Conservation (phyloP, 176 grass and related monocot genomes). For the Oryza officinalis region DNA sequence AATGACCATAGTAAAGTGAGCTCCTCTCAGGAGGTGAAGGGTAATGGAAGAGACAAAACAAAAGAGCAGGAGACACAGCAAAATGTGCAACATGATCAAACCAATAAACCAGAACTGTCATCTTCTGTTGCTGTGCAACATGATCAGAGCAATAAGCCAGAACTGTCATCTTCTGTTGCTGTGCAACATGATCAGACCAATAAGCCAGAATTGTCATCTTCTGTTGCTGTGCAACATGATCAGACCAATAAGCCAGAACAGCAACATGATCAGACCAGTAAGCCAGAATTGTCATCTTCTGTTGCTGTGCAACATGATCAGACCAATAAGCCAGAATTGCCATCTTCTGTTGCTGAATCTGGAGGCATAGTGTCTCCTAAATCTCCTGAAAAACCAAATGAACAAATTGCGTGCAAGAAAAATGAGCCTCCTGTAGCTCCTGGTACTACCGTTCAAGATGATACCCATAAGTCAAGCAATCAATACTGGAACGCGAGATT, state of each 20-base stretch:
- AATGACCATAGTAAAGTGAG: conserved; percentile 57
- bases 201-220: conserved; percentile 33
- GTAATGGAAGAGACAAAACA: conserved; percentile 36
- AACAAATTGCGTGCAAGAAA: conserved; percentile 22
- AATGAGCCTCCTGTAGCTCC: conserved; percentile 30
- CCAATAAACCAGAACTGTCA: conserved; percentile 34
- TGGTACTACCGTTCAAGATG: conserved; percentile 10
- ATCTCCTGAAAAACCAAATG: conserved; percentile 32
- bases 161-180: conserved; percentile 19
- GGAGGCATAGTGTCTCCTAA: conserved; percentile 10
- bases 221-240: conserved; percentile 25
- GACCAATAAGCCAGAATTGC: conserved; percentile 30
- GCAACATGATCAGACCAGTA: conserved; percentile 25
- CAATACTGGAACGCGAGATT: conserved; percentile 76
- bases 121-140: conserved; percentile 26
- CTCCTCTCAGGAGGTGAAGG: conserved; percentile 53
- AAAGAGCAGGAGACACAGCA: conserved; percentile 36
- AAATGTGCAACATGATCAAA: conserved; percentile 45
- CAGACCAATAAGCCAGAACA: conserved; percentile 39
- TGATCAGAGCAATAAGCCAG: conserved; percentile 35
- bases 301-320: conserved; percentile 36
- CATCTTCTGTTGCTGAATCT: conserved; percentile 28
- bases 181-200: conserved; percentile 24
- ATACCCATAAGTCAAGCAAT: conserved; percentile 34
- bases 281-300: conserved; percentile 32